Conservation (phyloP, 352 stramenopile genomes). For the Elongisporangium anandrum region DNA sequence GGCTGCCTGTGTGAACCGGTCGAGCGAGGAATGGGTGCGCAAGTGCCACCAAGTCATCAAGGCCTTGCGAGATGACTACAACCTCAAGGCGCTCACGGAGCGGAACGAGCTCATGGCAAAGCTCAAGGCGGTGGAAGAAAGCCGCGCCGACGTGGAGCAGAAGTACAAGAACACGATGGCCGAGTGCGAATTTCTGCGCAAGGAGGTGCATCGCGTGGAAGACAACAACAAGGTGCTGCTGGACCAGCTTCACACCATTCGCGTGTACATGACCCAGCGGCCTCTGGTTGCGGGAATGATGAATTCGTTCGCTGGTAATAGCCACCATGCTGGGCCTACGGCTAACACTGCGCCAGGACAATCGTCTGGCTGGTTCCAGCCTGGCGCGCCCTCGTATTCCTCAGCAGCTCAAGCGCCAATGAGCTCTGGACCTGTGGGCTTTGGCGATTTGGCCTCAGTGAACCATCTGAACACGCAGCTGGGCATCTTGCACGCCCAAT, state of each 20-base stretch:
- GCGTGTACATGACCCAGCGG: conserved; percentile 52
- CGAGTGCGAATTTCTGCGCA: conserved; percentile 45
- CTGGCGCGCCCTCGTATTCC: background rate
- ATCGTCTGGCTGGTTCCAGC: no score
- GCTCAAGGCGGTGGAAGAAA: conserved; percentile 19
- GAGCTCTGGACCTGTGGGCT: background rate
- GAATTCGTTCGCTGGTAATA: background rate
- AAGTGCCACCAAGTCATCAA: conserved; percentile 32
- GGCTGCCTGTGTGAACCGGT: conserved; percentile 35
- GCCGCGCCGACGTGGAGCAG: conserved; percentile 26
- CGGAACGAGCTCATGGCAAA: conserved; percentile 26
- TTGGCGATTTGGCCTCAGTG: conserved; percentile 29
- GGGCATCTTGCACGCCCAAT: conserved; percentile 45
- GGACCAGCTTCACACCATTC: conserved; percentile 54
- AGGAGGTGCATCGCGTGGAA: conserved; percentile 44
- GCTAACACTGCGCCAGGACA: conserved; percentile 1
- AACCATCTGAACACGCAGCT: conserved; percentile 48
- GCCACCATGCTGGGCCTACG: no score
- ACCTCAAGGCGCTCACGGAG: conserved; percentile 22
- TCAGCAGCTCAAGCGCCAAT: conserved; percentile 5
- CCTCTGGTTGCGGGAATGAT: conserved; percentile 13
- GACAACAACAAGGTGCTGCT: conserved; percentile 61
- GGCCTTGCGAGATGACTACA: conserved; percentile 26
- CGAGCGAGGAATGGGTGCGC: conserved; percentile 36
- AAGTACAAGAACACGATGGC: conserved; percentile 33